A percentile compares a stretch with the other conserved stretches of the same genome.
Conservation (phyloP, 1,139 yeast genomes). For the Candida pseudocylindracea region DNA sequence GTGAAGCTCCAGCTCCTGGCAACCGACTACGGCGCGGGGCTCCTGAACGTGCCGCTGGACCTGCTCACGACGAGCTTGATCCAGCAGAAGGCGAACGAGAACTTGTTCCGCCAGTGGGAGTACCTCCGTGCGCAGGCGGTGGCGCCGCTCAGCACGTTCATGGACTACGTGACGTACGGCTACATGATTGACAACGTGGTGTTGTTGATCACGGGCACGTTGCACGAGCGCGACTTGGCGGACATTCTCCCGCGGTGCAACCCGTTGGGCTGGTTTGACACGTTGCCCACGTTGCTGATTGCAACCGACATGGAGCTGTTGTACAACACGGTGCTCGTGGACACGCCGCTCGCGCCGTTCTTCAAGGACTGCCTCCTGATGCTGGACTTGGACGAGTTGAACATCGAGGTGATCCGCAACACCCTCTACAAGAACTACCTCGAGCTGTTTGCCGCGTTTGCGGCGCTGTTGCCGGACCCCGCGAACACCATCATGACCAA, state of each 20-base stretch:
- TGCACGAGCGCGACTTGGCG: slow-evolving; percentile 78
- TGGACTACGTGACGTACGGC: slow-evolving; percentile 85
- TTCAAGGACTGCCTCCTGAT: slow-evolving; percentile 84
- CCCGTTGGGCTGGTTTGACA: slow-evolving; percentile 97
- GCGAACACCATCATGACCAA: slow-evolving; percentile 63
- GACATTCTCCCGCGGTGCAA: slow-evolving; percentile 83
- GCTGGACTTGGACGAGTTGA: slow-evolving; percentile 84
- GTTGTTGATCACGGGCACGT: slow-evolving; percentile 88
- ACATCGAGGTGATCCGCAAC: slow-evolving; percentile 87
- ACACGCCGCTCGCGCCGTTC: slow-evolving; percentile 93
- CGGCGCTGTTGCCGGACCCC: slow-evolving; percentile 20
- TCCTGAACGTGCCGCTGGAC: slow-evolving; percentile 51
- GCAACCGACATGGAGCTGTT: slow-evolving; percentile 88
- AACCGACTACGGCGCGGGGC: slow-evolving; percentile 85
- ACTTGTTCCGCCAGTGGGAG: slow-evolving; percentile 64
- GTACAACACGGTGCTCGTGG: slow-evolving; percentile 85
- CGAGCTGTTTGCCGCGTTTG: slow-evolving; percentile 64
- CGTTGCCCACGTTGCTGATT: slow-evolving; percentile 82
- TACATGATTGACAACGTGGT: slow-evolving; percentile 98
- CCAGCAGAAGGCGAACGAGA: slow-evolving; percentile 56
- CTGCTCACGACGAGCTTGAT: slow-evolving; percentile 67
- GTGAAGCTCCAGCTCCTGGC: slow-evolving; percentile 83
- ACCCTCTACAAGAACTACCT: slow-evolving; percentile 80
- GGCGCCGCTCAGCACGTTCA: slow-evolving; percentile 55
- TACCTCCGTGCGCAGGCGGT: slow-evolving; percentile 71